Evolutionary conservation across 2,329 filamentous ascomycete species (phyloP), one percentile per base, ranked within the genome.

Genomic region (Fusarium ramigenum): DNA sequence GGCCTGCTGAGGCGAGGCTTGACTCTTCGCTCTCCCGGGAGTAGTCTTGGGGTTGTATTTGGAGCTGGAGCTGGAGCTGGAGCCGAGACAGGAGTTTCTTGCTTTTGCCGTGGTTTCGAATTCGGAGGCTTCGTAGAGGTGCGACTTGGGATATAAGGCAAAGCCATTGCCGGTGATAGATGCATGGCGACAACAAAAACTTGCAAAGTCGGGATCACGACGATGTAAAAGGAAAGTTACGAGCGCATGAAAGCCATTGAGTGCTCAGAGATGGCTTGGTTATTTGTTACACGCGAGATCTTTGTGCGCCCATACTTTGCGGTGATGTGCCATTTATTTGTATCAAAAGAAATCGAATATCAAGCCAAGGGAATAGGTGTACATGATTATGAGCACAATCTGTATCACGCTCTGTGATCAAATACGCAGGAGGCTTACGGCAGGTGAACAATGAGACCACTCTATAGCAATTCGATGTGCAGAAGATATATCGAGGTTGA

Each of bases 1-100:
- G 75, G 60, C 42, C 66, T 72, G 62, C 66, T 74, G 40, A 74
- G 66, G 47, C 54, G 67, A 12, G 74, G 39, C 28, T 70, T 78
- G 32, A 54, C 32, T 36, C 65, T 75, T 57, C 75, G 70, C 37
- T 78, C 75, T 11, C 72, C 65, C 1, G 56, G 63, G 11, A 67
- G 42, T 58, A 65, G 43, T 40, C 60, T 69, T 36, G 63, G 59
- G 21, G 25, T 36, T 54, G 46, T 58, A 19, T 19, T 36, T 57
- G 46, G 60, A 21, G 42, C 49, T n/a, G 46, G 62, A 19, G 39
- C 54, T 18, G 46, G 60, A 19, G 37, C 57, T 18, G 46, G 60
- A 19, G 37, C 57, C 16, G 36, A 49, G 44, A 28, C 40, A 30
- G 50, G 34, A 34, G 37, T 50, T 25, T 67, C 52, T 52, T 59